These are phyloP conservation scores for Daldinia decipiens DNA, from an alignment of 495 filamentous ascomycete genomes.

Conservation along the genomic window DNA sequence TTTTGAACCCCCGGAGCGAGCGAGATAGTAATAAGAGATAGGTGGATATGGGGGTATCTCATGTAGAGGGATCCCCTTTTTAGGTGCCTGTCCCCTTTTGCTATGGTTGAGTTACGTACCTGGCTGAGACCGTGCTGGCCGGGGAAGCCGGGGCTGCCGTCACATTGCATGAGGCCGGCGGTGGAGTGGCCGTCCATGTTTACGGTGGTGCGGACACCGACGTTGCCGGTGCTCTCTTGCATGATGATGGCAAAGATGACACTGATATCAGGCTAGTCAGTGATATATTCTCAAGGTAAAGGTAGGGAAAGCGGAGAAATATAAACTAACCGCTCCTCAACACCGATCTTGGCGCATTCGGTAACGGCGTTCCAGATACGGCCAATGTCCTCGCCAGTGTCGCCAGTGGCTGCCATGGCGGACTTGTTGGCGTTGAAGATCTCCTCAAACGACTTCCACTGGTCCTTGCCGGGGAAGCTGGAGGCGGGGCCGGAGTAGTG, in stretches of 20 bases:
- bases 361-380: conserved; percentile 49
- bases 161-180: conserved; percentile 53
- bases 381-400: conserved; percentile 51
- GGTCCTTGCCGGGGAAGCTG: conserved; percentile 49
- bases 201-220: conserved; percentile 51
- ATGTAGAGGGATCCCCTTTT: background rate
- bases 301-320: too few species aligned
- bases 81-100: background rate
- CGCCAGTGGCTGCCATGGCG: conserved; percentile 47
- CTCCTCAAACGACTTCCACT: conserved; percentile 52
- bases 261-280: conserved; percentile 6
- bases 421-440: conserved; percentile 54
- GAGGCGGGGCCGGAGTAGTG: conserved; percentile 49
- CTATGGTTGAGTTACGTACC: conserved; percentile 38
- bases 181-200: conserved; percentile 49
- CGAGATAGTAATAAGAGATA: background rate
- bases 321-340: conserved; percentile 52
- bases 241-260: conserved; percentile 58
- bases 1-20: background rate
- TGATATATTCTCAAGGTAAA: background rate
- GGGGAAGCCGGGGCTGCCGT: conserved; percentile 46
- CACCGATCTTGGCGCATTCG: conserved; percentile 48
- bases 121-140: conserved; percentile 50
- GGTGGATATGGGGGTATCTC: background rate
- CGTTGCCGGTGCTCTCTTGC: conserved; percentile 57